phyloP scores from a whole-genome alignment of 2,329 filamentous ascomycete species.

The Xylariaceae sp. region DNA sequence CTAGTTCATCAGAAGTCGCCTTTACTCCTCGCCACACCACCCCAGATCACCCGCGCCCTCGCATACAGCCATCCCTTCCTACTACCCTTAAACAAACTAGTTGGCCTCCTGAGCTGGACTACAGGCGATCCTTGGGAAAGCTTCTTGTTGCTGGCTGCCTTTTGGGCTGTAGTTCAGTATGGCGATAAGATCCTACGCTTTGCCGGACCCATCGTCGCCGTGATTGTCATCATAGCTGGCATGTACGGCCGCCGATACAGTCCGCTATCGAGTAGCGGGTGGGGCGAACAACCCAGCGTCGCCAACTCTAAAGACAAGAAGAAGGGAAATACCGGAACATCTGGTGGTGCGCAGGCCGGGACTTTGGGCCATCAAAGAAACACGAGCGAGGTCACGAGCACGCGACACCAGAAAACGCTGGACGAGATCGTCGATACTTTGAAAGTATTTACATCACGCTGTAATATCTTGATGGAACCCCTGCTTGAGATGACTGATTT shows the following conservation, averaged over 20 bases:
- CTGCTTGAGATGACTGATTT: slow-evolving; percentile 88
- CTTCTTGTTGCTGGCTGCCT: slow-evolving; percentile 78
- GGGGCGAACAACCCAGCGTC: slow-evolving; percentile 44
- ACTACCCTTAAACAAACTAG: slow-evolving; percentile 79
- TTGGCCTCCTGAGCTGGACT: slow-evolving; percentile 88
- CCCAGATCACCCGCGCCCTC: slow-evolving; percentile 87
- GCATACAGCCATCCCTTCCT: slow-evolving; percentile 96
- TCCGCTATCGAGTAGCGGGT: slow-evolving; percentile 80
- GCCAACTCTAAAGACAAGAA: slow-evolving; percentile 24
- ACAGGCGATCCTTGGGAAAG: slow-evolving; percentile 94
- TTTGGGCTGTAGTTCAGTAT: slow-evolving; percentile 85
- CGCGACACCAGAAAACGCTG: slow-evolving; percentile 84
- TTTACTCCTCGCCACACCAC: slow-evolving; percentile 85
- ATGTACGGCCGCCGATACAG: slow-evolving; percentile 93
- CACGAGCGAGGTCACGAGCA: slow-evolving; percentile 57
- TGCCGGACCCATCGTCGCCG: slow-evolving; percentile 78
- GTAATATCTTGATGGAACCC: slow-evolving; percentile 88
- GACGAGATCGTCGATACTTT: slow-evolving; percentile 96
- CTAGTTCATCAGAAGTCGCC: slow-evolving; percentile 97
- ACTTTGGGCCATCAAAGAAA: slow-evolving; percentile 40
- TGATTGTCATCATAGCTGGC: slow-evolving; percentile 74
- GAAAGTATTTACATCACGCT: slow-evolving; percentile 83
- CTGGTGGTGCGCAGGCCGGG: slow-evolving; percentile 25
- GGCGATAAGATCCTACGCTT: slow-evolving; percentile 77
- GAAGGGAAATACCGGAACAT: slow-evolving; percentile 30